Percentiles rank a stretch among this genome's conserved stretches.
Conservation (phyloP, 495 filamentous ascomycete species). For the Hyaloscypha bicolor region DNA sequence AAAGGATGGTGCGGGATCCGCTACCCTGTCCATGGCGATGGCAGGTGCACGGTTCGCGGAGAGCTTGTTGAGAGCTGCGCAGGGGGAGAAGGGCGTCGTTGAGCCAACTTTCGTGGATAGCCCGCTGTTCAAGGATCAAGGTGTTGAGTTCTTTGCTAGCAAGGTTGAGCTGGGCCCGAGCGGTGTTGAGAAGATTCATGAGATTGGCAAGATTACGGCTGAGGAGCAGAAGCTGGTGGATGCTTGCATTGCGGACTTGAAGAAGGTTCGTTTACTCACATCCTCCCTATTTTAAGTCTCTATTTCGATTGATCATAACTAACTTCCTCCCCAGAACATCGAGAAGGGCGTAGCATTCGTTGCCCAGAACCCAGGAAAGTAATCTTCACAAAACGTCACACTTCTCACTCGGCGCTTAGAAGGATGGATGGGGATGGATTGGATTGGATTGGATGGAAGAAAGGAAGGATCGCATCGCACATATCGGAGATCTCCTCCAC, state of each 20-base stretch:
- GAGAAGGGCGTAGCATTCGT: constrained; percentile 57
- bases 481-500: constrained; percentile 17
- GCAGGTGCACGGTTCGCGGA: constrained; percentile 97
- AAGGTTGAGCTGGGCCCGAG: constrained; percentile 93
- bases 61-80: constrained; percentile 85
- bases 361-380: constrained; percentile 56
- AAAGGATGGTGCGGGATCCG: constrained; percentile 97
- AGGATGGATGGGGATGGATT: constrained; percentile 4
- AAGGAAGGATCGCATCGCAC: neutral
- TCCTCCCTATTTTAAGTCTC: neutral
- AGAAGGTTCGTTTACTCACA: constrained; percentile 53
- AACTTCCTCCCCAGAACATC: constrained; percentile 46
- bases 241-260: constrained; percentile 80
- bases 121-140: constrained; percentile 96
- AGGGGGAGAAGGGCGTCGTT: constrained; percentile 92
- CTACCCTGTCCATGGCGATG: constrained; percentile 98
- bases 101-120: constrained; percentile 98
- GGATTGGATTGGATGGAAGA: neutral
- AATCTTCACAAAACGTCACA: constrained; percentile 29
- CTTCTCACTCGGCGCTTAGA: neutral
- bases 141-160: constrained; percentile 93
- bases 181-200: constrained; percentile 90
- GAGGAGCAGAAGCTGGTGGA: constrained; percentile 90
- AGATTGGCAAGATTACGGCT: constrained; percentile 77
- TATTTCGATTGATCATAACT: neutral